Conservation (phyloP, 371 early-diverging fungal species). For the Fennellomyces sp. region DNA sequence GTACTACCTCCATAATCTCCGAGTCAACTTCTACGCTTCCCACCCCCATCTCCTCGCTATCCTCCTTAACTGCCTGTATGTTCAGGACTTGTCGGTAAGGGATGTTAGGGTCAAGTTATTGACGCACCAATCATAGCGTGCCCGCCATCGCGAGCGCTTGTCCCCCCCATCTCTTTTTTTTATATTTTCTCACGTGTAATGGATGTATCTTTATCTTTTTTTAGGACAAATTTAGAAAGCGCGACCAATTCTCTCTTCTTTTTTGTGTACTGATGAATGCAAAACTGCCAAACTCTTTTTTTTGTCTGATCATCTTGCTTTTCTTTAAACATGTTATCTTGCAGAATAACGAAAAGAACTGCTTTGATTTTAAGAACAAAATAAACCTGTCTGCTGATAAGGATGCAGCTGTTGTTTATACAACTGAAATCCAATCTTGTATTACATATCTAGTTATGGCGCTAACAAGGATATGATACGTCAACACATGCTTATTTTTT, state of each 20-base stretch:
- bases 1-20: neutral
- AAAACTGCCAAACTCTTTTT: neutral
- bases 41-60: neutral
- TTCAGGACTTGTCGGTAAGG: no score
- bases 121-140: no score
- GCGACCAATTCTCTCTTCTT: neutral
- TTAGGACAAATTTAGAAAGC: neutral
- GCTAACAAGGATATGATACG: no score
- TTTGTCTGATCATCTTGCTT: no score
- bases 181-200: neutral
- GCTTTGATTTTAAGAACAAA: no score
- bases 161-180: neutral
- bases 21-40: neutral
- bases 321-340: no score
- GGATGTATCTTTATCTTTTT: neutral
- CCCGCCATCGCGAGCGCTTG: no score
- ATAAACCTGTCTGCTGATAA: neutral
- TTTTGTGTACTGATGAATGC: neutral
- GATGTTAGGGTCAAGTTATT: no score
- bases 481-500: no score
- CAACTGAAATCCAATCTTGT: neutral
- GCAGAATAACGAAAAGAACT: neutral
- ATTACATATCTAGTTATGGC: no score
- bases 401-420: neutral
- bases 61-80: no score